Conservation (phyloP, 2,329 filamentous ascomycete genomes). For the Clarireedia sp. region DNA sequence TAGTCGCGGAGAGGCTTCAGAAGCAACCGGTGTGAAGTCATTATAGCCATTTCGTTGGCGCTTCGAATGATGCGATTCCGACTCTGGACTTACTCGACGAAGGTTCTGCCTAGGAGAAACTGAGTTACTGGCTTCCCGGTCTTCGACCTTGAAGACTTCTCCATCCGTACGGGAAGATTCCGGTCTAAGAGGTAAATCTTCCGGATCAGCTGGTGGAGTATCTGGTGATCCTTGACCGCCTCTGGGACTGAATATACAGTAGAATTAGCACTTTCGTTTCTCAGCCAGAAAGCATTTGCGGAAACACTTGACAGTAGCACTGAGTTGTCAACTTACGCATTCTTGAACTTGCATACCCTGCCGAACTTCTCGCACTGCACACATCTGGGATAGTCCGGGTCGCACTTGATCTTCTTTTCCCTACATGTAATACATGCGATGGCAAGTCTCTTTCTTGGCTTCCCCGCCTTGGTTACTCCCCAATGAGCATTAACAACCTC, state of each 20-base stretch:
- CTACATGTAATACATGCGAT: conserved; percentile 90
- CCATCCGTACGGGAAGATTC: conserved; percentile 24
- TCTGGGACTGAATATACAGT: conserved; percentile 23
- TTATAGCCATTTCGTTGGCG: conserved; percentile 26
- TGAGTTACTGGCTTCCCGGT: conserved; percentile 21
- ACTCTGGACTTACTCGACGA: conserved; percentile 24
- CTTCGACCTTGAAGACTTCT: conserved; percentile 24
- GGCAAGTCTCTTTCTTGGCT: conserved; percentile 81
- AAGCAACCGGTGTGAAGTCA: conserved; percentile 27
- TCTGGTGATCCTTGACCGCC: conserved; percentile 30
- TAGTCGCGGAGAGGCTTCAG: conserved; percentile 24
- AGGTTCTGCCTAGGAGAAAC: conserved; percentile 23
- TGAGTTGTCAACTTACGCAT: conserved; percentile 55
- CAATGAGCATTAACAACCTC: conserved; percentile 84
- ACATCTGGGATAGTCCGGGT: conserved; percentile 79
- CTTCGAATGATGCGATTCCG: conserved; percentile 25
- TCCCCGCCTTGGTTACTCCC: conserved; percentile 90
- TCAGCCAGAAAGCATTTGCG: not conserved
- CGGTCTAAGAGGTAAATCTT: conserved; percentile 24
- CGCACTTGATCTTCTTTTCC: conserved; percentile 97
- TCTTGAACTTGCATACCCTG: conserved; percentile 74
- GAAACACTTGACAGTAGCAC: not conserved
- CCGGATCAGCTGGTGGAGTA: conserved; percentile 27
- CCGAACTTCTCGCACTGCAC: conserved; percentile 90
- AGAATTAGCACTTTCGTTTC: conserved; percentile 31